Conservation (phyloP, 768 basidiomycete genomes). For the Phylloporus rhodoxanthus region DNA sequence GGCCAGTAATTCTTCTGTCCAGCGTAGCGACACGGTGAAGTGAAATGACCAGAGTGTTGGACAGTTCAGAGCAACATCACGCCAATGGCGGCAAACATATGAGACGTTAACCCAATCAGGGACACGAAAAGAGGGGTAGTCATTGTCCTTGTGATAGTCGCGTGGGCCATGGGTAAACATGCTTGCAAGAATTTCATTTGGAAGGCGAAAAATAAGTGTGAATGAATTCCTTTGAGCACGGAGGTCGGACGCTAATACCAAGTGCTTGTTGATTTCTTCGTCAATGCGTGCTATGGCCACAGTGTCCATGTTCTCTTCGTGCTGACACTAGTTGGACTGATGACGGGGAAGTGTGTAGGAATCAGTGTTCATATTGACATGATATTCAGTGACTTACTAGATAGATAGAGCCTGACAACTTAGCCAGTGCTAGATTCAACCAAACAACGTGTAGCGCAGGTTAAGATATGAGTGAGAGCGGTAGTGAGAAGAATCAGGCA, state of each 20-base stretch:
- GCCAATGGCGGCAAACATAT: constrained; percentile 30
- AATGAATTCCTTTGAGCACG: neutral
- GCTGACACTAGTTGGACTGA: too few relatives aligned
- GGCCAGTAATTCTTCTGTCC: too few relatives aligned
- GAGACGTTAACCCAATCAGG: constrained; percentile 9
- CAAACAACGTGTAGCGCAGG: too few relatives aligned
- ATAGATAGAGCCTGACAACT: too few relatives aligned
- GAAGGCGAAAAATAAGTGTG: neutral
- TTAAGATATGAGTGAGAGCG: too few relatives aligned
- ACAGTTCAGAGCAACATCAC: constrained; percentile 37
- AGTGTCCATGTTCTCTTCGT: neutral
- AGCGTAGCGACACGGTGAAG: too few relatives aligned
- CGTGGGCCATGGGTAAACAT: neutral
- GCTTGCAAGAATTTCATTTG: neutral
- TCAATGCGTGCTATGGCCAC: neutral
- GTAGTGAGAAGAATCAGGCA: too few relatives aligned
- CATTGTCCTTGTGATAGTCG: neutral
- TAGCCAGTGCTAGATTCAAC: too few relatives aligned
- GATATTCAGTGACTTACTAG: too few relatives aligned
- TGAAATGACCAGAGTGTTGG: constrained; percentile 6
- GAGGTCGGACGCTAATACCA: neutral
- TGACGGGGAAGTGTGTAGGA: too few relatives aligned
- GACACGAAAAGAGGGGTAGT: neutral
- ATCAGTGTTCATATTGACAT: neutral
- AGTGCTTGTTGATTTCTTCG: neutral